These are phyloP conservation scores for Neonectria ditissima DNA, from an alignment of 2,329 filamentous ascomycete genomes.

Conservation along the genomic window DNA sequence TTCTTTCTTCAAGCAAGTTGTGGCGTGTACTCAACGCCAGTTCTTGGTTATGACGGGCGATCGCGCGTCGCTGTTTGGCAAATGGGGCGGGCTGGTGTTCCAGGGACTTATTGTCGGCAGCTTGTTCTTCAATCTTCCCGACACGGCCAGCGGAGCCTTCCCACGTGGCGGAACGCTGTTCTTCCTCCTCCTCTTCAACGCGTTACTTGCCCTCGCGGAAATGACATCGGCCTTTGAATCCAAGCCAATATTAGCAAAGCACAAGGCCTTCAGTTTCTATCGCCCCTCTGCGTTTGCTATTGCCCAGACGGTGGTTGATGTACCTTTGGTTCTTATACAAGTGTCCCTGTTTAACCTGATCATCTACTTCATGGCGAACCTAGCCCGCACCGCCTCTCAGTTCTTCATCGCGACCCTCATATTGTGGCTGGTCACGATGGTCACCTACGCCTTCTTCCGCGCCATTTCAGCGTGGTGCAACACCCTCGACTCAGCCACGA, in stretches of 20 bases:
- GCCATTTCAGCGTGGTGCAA: slow-evolving; percentile 69
- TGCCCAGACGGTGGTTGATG: slow-evolving; percentile 68
- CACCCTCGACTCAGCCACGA: slow-evolving; percentile 72
- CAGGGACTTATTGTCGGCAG: slow-evolving; percentile 82
- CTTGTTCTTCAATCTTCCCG: slow-evolving; percentile 77
- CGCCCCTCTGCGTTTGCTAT: slow-evolving; percentile 68
- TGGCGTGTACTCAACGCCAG: slow-evolving; percentile 77
- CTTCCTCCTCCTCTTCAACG: slow-evolving; percentile 65
- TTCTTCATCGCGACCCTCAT: slow-evolving; percentile 76
- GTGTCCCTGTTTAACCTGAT: slow-evolving; percentile 76
- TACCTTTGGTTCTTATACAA: slow-evolving; percentile 72
- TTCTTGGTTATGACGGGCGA: slow-evolving; percentile 85
- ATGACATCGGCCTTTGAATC: slow-evolving; percentile 73
- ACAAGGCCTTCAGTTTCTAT: slow-evolving; percentile 78
- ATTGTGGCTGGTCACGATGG: slow-evolving; percentile 68
- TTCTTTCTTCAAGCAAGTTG: slow-evolving; percentile 78
- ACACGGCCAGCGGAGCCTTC: slow-evolving; percentile 74
- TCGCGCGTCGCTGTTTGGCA: slow-evolving; percentile 79
- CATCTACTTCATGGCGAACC: slow-evolving; percentile 82
- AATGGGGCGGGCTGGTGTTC: slow-evolving; percentile 81
- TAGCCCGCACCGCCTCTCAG: slow-evolving; percentile 73
- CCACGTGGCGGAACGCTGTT: slow-evolving; percentile 61
- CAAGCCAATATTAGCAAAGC: slow-evolving; percentile 75
- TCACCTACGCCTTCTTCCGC: slow-evolving; percentile 69
- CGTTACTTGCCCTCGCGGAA: slow-evolving; percentile 79